Base-by-base conservation (phyloP, 495 filamentous ascomycete species). In the Neurospora pannonica region DNA sequence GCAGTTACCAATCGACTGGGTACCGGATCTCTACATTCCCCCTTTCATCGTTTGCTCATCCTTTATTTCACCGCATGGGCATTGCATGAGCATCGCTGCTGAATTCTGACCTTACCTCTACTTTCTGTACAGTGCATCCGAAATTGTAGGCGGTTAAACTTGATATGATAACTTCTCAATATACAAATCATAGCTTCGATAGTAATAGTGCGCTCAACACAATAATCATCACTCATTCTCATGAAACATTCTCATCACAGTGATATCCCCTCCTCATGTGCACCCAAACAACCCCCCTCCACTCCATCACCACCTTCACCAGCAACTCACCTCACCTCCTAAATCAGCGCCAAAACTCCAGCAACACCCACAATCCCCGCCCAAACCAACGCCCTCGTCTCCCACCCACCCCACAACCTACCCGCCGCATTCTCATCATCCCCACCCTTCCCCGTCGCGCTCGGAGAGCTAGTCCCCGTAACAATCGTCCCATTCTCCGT, bases 401-500 rank as follows among this genome's bases (percentile, higher is more conserved):
- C 71, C 70, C 72, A 38, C 4, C 67, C 48, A 28, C 13, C 39
- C 71, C 38, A 24, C 42, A 67, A 0, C 24, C 36, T 67, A 7
- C 54, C 70, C 37, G 54, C 70, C 1, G 36, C 73, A 60, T 54
- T 73, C 2, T 28, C 74, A 24, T 48, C 70, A 37, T 67, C 37
- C 17, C 62, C 42, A 40, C 39, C 71, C 19, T n/a, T n/a, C 1
- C 38, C n/a, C 0, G n/a, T 43, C 43, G 28, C 43, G 19, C 43
- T 72, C n/a, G 73, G 40, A 3, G 69, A 36, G 11, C 69, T 54
- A 40, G 39, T 77, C 36, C 73, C 72, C 43, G 72, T 73, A 28
- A 78, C 75, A 70, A 78, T 73, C 34, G 71, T 77, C 36, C 77
- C 77, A 43, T 72, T 73, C 15, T 72, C 73, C 71, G 76, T 75